Conservation (phyloP, 768 basidiomycete species). For the Lentinula detonsa region DNA sequence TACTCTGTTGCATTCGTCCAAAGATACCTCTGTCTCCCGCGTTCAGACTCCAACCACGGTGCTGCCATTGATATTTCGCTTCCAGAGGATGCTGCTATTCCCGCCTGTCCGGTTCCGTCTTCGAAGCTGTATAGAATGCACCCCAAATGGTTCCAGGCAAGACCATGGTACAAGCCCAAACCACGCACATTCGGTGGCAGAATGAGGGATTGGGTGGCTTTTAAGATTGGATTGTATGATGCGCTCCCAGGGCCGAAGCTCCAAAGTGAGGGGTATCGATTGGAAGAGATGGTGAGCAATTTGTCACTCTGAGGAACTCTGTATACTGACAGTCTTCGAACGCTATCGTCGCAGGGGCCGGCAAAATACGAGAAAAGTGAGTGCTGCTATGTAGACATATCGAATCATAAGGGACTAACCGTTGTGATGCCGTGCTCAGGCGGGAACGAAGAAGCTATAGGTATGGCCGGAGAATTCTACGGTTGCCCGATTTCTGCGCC, state of each 20-base stretch:
- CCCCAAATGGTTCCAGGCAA: constrained; percentile 20
- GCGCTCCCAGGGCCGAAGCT: constrained; percentile 33
- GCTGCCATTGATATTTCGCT: constrained; percentile 11
- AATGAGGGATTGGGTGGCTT: constrained; percentile 22
- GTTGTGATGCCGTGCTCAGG: constrained; percentile 15
- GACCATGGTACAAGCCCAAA: constrained; percentile 44
- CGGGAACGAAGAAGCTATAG: constrained; percentile 35
- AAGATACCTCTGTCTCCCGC: constrained; percentile 33
- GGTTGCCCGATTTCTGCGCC: constrained; percentile 35
- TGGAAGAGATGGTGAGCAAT: constrained; percentile 34
- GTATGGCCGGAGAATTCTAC: constrained; percentile 31
- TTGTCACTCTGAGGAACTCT: background rate
- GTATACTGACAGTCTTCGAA: background rate
- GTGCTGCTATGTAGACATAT: constrained; percentile 5
- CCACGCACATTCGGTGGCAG: constrained; percentile 19
- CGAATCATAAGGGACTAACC: background rate
- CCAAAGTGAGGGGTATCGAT: constrained; percentile 32
- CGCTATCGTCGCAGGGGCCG: constrained; percentile 25
- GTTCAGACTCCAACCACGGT: constrained; percentile 14
- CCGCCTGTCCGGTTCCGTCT: background rate
- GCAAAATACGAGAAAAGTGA: constrained; percentile 28
- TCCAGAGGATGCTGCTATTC: background rate
- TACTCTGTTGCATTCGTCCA: constrained; percentile 23
- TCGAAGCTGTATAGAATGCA: background rate
- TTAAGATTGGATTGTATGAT: constrained; percentile 26